Percentiles rank a stretch among this genome's conserved stretches.
phyloP scores from a whole-genome alignment of 805 yeast genomes.

The Metschnikowia santaceciliae region DNA sequence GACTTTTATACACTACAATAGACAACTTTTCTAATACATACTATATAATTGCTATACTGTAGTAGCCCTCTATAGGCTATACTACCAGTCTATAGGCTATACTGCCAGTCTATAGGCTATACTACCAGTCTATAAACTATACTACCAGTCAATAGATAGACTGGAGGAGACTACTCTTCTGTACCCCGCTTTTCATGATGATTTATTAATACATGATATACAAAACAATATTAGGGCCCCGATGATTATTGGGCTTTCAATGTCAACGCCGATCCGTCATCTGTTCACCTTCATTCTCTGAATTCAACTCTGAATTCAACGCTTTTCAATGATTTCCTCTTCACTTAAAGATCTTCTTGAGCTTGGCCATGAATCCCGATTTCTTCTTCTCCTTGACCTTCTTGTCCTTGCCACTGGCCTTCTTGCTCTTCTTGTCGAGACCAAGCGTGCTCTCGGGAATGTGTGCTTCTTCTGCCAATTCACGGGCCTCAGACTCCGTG shows the following conservation, averaged over 20 bases:
- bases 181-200: not conserved
- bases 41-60: too few species aligned
- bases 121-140: too few species aligned
- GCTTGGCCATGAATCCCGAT: conserved; percentile 39
- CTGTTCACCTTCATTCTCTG: too few species aligned
- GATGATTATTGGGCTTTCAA: not conserved
- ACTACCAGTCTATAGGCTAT: too few species aligned
- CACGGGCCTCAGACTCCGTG: conserved; percentile 34
- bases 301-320: too few species aligned
- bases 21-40: too few species aligned
- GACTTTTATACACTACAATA: too few species aligned
- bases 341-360: conserved; percentile 38
- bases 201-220: conserved; percentile 3
- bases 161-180: too few species aligned
- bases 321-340: not conserved
- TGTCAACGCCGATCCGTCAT: not conserved
- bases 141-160: too few species aligned
- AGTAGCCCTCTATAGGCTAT: too few species aligned
- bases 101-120: too few species aligned
- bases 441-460: conserved; percentile 8
- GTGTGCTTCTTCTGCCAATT: conserved; percentile 33
- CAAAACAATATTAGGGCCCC: conserved; percentile 4
- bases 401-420: conserved; percentile 8
- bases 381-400: conserved; percentile 28
- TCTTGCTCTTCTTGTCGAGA: conserved; percentile 9